Conservation (phyloP, 805 yeast species). For the Candida pini region DNA sequence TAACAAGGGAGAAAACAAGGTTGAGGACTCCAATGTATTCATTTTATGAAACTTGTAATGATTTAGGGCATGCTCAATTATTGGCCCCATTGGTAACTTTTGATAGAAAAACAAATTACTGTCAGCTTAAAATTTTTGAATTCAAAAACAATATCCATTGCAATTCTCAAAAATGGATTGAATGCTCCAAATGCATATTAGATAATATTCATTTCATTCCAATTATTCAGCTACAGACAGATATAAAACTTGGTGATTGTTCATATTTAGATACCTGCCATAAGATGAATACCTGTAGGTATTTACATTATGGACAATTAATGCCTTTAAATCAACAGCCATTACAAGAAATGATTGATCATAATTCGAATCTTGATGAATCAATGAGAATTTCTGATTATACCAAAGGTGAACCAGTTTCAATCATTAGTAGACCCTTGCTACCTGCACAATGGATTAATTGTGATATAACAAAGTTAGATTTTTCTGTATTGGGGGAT, state of each 20-base stretch:
- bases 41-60: constrained; percentile 47
- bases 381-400: constrained; percentile 31
- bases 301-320: constrained; percentile 65
- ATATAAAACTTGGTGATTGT: constrained; percentile 74
- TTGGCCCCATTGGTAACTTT: constrained; percentile 17
- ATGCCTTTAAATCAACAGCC: constrained; percentile 30
- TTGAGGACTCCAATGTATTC: constrained; percentile 35
- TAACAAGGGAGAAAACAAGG: constrained; percentile 36
- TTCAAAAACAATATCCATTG: constrained; percentile 8
- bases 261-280: constrained; percentile 93
- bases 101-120: constrained; percentile 22
- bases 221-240: constrained; percentile 56
- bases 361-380: constrained; percentile 17
- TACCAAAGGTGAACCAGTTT: constrained; percentile 43
- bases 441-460: constrained; percentile 77
- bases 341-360: constrained; percentile 9
- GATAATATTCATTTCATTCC: constrained; percentile 50
- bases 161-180: constrained; percentile 6
- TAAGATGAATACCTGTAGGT: constrained; percentile 73
- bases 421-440: constrained; percentile 17
- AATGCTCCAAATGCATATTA: constrained; percentile 27
- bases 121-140: constrained; percentile 24
- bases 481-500: constrained; percentile 67
- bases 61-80: constrained; percentile 29
- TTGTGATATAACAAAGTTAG: constrained; percentile 74